Conservation (phyloP, 1,284 basidiomycete genomes). For the Sanghuangporus sanghuang region DNA sequence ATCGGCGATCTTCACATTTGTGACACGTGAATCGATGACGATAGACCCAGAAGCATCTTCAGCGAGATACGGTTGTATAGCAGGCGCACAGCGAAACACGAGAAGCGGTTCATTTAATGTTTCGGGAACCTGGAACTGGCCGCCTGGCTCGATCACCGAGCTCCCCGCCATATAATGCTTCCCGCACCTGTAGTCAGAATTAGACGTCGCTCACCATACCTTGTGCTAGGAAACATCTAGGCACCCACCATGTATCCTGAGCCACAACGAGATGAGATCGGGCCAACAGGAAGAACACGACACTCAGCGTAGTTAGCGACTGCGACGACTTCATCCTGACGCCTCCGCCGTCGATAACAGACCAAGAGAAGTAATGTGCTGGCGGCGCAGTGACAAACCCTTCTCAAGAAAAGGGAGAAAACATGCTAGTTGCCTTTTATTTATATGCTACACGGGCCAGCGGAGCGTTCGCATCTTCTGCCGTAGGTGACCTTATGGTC, state of each 20-base stretch:
- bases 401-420: too few species aligned
- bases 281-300: neutral
- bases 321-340: neutral
- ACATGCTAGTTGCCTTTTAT: neutral
- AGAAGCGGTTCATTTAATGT: constrained; percentile 48
- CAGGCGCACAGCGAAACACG: constrained; percentile 62
- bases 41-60: constrained; percentile 41
- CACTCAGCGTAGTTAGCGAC: neutral
- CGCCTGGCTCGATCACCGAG: constrained; percentile 50
- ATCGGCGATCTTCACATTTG: constrained; percentile 41
- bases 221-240: neutral
- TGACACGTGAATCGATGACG: constrained; percentile 55
- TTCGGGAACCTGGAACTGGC: constrained; percentile 51
- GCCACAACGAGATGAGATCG: neutral
- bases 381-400: neutral
- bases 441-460: neutral
- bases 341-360: neutral
- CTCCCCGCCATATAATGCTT: constrained; percentile 56
- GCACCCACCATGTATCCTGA: constrained; percentile 9
- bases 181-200: constrained; percentile 46
- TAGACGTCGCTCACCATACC: neutral
- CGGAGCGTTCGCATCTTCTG: neutral
- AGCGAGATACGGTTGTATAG: constrained; percentile 62
- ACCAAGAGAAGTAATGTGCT: neutral
- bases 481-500: neutral